Conservation (phyloP, 164 flowering plant genomes). For the Kalanchoe fedtschenkoi region DNA sequence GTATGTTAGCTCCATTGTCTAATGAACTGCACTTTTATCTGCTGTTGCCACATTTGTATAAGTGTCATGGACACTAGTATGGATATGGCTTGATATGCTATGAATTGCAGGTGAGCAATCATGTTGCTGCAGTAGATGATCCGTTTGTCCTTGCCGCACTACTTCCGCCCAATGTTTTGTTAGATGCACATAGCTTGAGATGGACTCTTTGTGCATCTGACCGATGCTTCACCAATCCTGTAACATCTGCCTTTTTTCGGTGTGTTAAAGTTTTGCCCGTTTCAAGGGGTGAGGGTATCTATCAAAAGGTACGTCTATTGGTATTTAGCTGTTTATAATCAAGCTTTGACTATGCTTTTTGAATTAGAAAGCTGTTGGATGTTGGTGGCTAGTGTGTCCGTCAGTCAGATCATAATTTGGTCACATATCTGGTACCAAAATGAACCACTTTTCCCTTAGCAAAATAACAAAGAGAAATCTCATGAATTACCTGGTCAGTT, state of each 20-base stretch:
- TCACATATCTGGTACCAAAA: background rate
- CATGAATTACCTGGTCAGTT: too few relatives aligned
- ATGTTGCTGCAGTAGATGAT: constrained; percentile 92
- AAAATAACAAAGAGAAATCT: background rate
- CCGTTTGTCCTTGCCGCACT: constrained; percentile 83
- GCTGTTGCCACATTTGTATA: background rate
- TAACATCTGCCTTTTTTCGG: constrained; percentile 73
- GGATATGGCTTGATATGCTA: background rate
- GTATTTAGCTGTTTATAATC: background rate
- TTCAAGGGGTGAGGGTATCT: constrained; percentile 90
- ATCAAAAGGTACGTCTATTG: constrained; percentile 60
- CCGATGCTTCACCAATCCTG: constrained; percentile 77
- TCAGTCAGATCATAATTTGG: background rate
- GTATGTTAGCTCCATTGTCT: constrained; percentile 19
- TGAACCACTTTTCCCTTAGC: background rate
- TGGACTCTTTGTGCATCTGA: constrained; percentile 98
- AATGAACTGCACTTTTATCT: background rate
- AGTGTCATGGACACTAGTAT: background rate
- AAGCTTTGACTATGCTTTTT: background rate
- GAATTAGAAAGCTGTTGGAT: background rate
- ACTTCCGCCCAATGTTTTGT: constrained; percentile 61
- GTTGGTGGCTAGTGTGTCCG: background rate
- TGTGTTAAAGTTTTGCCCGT: constrained; percentile 88
- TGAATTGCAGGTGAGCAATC: constrained; percentile 79
- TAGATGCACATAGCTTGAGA: constrained; percentile 67